These are phyloP conservation scores for Podospora fimiseda DNA, from an alignment of 495 filamentous ascomycete genomes.

Conservation along the genomic window DNA sequence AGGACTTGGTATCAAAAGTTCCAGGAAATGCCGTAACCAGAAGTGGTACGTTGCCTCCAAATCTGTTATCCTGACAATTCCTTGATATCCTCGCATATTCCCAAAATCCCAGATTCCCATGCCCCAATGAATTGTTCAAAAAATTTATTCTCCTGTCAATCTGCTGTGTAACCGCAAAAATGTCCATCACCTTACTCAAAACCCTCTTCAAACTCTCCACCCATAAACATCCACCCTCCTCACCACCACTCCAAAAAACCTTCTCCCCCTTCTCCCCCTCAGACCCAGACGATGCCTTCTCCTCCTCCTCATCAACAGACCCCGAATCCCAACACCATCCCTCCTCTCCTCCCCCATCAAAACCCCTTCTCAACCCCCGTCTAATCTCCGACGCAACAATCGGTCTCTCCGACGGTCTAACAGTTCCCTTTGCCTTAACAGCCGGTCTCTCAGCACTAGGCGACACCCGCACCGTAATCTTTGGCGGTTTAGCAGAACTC, in stretches of 20 bases:
- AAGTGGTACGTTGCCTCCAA: too few species aligned
- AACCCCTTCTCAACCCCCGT: slow-evolving; percentile 9
- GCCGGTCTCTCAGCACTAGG: slow-evolving; percentile 50
- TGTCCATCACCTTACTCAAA: background rate
- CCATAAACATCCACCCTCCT: background rate
- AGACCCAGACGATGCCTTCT: too few species aligned
- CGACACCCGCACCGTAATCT: slow-evolving; percentile 51
- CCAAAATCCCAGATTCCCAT: too few species aligned
- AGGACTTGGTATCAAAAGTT: too few species aligned
- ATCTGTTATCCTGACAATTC: too few species aligned
- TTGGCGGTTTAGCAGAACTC: slow-evolving; percentile 57
- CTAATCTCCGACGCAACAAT: slow-evolving; percentile 44
- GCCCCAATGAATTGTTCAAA: too few species aligned
- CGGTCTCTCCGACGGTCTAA: slow-evolving; percentile 51
- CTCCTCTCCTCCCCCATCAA: background rate
- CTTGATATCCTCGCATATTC: too few species aligned
- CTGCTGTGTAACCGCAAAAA: too few species aligned
- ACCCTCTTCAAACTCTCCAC: background rate
- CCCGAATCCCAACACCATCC: background rate
- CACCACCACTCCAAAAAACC: background rate
- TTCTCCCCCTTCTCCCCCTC: background rate
- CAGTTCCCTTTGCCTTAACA: too few species aligned
- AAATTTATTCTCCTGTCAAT: too few species aligned
- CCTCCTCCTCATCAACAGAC: background rate
- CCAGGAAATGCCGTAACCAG: too few species aligned